phyloP scores from a whole-genome alignment of 2,329 filamentous ascomycete species.

The Eutypella sp. region DNA sequence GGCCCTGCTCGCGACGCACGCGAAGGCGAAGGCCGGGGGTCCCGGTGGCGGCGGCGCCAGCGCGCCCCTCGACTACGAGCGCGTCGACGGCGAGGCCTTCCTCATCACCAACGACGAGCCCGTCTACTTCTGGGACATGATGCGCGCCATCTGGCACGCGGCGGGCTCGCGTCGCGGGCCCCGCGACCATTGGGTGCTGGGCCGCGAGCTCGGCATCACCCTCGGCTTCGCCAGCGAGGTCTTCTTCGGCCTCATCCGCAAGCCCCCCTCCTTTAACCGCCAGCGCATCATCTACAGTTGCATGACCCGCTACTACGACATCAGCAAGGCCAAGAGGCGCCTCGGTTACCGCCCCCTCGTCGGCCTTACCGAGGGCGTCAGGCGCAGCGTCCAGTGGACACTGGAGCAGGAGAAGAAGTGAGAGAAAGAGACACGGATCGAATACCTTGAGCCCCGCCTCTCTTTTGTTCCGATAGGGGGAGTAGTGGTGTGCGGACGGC shows the following conservation, averaged over 20 bases:
- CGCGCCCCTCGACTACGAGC: slow-evolving; percentile 66
- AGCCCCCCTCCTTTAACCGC: slow-evolving; percentile 52
- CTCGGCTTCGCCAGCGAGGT: slow-evolving; percentile 52
- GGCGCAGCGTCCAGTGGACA: slow-evolving; percentile 49
- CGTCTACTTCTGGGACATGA: slow-evolving; percentile 87
- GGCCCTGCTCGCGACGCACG: slow-evolving; percentile 61
- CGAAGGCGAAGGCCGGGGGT: no score
- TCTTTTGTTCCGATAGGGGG: no score
- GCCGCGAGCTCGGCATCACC: slow-evolving; percentile 44
- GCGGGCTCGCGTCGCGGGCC: slow-evolving; percentile 49
- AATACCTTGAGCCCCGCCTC: no score
- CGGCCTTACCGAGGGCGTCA: slow-evolving; percentile 59
- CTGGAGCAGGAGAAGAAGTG: slow-evolving; percentile 43
- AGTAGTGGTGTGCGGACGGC: no score
- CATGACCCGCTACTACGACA: slow-evolving; percentile 75
- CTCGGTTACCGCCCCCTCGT: slow-evolving; percentile 67
- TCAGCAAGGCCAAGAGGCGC: slow-evolving; percentile 66
- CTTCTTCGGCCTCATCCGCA: slow-evolving; percentile 43
- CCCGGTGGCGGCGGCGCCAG: no score
- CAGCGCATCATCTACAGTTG: slow-evolving; percentile 61
- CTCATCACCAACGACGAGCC: slow-evolving; percentile 87
- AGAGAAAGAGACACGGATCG: no score
- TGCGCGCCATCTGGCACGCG: slow-evolving; percentile 68
- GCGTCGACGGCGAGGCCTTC: slow-evolving; percentile 80
- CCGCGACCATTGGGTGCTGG: slow-evolving; percentile 50